Base-by-base conservation (phyloP, 2,329 filamentous ascomycete genomes). In the Calycina herbarum region DNA sequence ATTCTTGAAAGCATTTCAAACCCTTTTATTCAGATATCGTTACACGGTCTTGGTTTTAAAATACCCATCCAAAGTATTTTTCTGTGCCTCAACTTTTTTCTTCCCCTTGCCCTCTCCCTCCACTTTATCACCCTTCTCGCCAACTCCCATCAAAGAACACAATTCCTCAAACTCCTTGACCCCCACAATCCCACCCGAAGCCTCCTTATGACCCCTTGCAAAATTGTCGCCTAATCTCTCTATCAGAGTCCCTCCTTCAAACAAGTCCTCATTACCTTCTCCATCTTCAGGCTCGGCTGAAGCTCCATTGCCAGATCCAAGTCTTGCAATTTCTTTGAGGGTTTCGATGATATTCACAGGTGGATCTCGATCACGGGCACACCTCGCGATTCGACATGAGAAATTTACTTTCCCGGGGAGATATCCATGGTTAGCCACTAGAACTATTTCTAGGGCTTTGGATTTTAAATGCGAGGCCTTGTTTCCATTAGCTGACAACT, bases 401-500 rank as follows among this genome's bases (percentile, higher is more conserved):
- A 91, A 91, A 71, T 89, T 88, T 29, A 91, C 87, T 74, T 85
- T 82, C 1, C 80, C 86, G 0, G 84, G 82, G 0, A 88, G 73
- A 69, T 90, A 91, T 0, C 87, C 87, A 64, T 87, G 84, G 64
- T 91, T 91, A 0, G 88, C 89, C 3, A 87, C 87, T 69, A 90
- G 79, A 7, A 91, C 80, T 1, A 90, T 85, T 71, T 90, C 84
- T 1, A 90, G 78, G 63, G 82, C 83, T 59, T 82, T 79, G 0
- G 85, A 86, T 58, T 82, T 82, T 3, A 91, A 77, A 68, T 85
- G 81, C 0, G 85, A 84, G 0, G 87, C 84, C 71, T 73, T 31
- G 17, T 11, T 17, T 3, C 38, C 2, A 5, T 70, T n/a, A 66
- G 57, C 42, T 17, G 15, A 33, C 11, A n/a, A 3, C 10, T 15